Evolutionary conservation across 164 flowering plant species (phyloP), one percentile per base, ranked within the genome.

Genomic region (Akebia trifoliata): DNA sequence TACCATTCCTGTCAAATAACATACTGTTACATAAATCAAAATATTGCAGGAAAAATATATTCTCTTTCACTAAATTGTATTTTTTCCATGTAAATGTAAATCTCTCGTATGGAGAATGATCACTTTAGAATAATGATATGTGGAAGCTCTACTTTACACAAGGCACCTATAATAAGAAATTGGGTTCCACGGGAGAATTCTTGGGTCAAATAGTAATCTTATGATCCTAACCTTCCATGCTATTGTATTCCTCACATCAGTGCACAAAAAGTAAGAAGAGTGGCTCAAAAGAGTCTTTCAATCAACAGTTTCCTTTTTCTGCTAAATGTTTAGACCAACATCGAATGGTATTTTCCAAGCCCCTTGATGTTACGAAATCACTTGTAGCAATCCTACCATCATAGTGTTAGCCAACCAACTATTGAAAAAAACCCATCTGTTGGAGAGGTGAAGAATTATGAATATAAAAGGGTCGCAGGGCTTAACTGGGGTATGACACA

Each of bases 1-100:
- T 36, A 94, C 91, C 69, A 78, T 46, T 10, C 99, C 97, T 94
- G 54, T 50, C 45, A 69, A 42, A 45, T 12, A 51, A 51, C 30
- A 51, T 8, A 21, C 3, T 10, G 20, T 45, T 34, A 21, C 20
- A 56, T 25, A 30, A 56, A 40, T 31, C 26, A 35, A 35, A 10
- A 52, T 11, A 4, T 21, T 34, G n/a, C 28, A 6, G 7, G 25
- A 21, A 3, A 45, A 45, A 15, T n/a, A n/a, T n/a, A n/a, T n/a
- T n/a, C 5, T 5, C 22, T 15, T 40, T n/a, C 45, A 40, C 20
- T n/a, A 40, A 40, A 8, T n/a, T 40, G 21, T 17, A 40, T 11
- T 1, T 10, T 9, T 9, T 46, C 30, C 1, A 3, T 2, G 14
- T 21, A 24, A 22, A 46, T n/a, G 22, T 24, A 46, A 22, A 30